Evolutionary conservation across 306 rosid species (phyloP), one percentile per base, ranked within the genome.

Genomic region (Acacia crassicarpa): DNA sequence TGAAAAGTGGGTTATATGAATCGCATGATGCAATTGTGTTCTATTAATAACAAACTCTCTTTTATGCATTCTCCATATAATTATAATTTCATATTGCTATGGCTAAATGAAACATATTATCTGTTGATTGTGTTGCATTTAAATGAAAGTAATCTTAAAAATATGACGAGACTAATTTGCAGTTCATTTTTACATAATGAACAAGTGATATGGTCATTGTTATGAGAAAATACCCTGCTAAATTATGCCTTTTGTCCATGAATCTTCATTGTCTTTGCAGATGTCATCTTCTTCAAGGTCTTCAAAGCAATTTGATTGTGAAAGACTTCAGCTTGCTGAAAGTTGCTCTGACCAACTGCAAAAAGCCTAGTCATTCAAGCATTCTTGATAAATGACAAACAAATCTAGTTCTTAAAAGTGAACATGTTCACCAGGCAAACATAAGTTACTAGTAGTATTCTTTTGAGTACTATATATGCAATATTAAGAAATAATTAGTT

Each of bases 291-390:
- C 81, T 44, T 71, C 58, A 63, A 85, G 76, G 75, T 62, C 78
- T 72, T 74, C 84, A 67, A 78, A 85, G 86, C 81, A 74, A 48
- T 81, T 81, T 12, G 54, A 75, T 76, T 67, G 71, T 41, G 83
- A 81, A 72, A 68, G 59, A 15, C 48, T 23, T 78, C 67, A 61
- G 53, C 76, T 78, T 33, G 61, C 35, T 6, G 86, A 81, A 84
- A 74, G 81, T 48, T 59, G 33, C 54, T 70, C 83, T n/a, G 72
- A 35, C 77, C 80, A 83, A 79, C 83, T 70, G 81, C 59, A 32
- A 53, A 74, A 44, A 51, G 86, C 74, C 53, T 89, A 73, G 82
- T 70, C 46, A 67, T 78, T 71, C 23, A 86, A 83, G 76, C 75
- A 44, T 81, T 70, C 80, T 56, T 84, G 83, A 41, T 59, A 35